phyloP scores from a whole-genome alignment of 331 rosid species.

The Quercus lobata region DNA sequence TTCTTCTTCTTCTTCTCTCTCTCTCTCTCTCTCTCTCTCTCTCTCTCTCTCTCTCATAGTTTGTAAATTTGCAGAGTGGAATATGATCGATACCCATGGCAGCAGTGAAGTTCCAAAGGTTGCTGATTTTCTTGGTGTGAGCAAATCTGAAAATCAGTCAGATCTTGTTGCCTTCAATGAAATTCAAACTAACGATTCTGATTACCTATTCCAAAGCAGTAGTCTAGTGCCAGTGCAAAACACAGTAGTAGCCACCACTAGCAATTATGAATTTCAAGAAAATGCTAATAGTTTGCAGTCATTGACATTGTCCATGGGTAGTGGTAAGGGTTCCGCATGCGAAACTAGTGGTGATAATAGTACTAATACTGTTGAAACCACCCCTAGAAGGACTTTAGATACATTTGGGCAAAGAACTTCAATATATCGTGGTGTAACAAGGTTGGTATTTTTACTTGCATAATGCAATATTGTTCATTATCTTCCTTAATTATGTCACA shows the following conservation, averaged over 20 bases:
- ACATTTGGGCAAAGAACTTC: slow-evolving; percentile 99
- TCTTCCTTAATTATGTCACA: too few relatives aligned
- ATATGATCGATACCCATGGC: slow-evolving; percentile 49
- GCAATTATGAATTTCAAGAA: slow-evolving; percentile 60
- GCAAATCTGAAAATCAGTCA: slow-evolving; percentile 71
- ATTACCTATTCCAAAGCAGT: slow-evolving; percentile 51
- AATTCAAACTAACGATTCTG: slow-evolving; percentile 54
- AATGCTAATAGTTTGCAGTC: slow-evolving; percentile 69
- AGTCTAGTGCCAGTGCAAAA: slow-evolving; percentile 55
- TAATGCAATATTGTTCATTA: background rate
- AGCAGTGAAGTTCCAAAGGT: slow-evolving; percentile 74
- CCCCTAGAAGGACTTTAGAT: slow-evolving; percentile 78
- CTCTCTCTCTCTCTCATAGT: background rate
- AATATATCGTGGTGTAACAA: slow-evolving; percentile 92
- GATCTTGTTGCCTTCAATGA: slow-evolving; percentile 63
- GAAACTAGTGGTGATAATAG: slow-evolving; percentile 67
- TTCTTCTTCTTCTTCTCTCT: too few relatives aligned
- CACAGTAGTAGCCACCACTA: slow-evolving; percentile 37
- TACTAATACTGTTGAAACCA: slow-evolving; percentile 47
- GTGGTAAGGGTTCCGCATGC: slow-evolving; percentile 64
- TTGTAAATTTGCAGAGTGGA: slow-evolving; percentile 63
- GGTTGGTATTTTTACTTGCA: slow-evolving; percentile 32
- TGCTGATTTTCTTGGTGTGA: slow-evolving; percentile 94
- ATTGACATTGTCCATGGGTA: slow-evolving; percentile 89
- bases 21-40: background rate